These are phyloP conservation scores for Beta lomatogona DNA, from an alignment of 179 eudicot species.

Conservation along the genomic window DNA sequence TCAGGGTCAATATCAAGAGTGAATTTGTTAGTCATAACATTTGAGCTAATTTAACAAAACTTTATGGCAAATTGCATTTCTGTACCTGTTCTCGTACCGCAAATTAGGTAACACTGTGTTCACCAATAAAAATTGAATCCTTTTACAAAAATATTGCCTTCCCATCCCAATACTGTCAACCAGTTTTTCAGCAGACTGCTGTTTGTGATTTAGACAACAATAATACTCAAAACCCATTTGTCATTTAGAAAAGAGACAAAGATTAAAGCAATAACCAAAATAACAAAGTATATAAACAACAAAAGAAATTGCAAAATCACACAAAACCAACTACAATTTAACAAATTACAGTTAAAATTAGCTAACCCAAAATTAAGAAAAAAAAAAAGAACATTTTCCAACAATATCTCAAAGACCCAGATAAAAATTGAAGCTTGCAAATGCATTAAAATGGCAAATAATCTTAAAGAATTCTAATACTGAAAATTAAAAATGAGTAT, in stretches of 20 bases:
- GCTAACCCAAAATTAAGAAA: neutral
- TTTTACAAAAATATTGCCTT: neutral
- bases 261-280: neutral
- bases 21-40: too few relatives aligned
- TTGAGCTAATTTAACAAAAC: too few relatives aligned
- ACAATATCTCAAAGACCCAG: neutral
- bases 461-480: neutral
- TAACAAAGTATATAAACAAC: neutral
- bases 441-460: neutral
- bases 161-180: neutral
- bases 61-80: too few relatives aligned
- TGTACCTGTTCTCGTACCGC: too few relatives aligned
- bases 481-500: neutral
- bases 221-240: neutral
- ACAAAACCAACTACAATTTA: constrained; percentile 15
- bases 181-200: neutral
- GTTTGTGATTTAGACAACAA: neutral
- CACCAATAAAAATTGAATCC: neutral
- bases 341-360: constrained; percentile 4
- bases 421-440: constrained; percentile 16
- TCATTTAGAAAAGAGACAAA: neutral
- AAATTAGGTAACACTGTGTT: too few relatives aligned
- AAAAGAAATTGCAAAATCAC: neutral
- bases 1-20: too few relatives aligned
- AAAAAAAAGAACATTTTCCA: neutral